phyloP scores from a whole-genome alignment of 495 filamentous ascomycete genomes.

The Letharia lupina region DNA sequence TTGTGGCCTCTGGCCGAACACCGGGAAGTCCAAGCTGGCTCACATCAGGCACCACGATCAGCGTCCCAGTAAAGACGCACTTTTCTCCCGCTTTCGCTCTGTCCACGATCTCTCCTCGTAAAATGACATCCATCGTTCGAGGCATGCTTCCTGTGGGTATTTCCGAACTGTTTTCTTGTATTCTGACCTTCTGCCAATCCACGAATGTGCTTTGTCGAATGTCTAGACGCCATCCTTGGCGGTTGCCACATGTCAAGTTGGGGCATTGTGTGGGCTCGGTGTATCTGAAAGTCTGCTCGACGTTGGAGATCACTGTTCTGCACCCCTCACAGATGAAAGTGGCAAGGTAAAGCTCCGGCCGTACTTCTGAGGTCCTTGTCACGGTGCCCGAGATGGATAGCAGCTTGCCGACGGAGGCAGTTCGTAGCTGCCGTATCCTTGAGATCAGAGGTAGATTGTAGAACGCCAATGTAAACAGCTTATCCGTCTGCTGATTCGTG shows the following conservation, averaged over 20 bases:
- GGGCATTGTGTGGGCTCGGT: conserved; percentile 95
- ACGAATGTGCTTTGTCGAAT: conserved; percentile 96
- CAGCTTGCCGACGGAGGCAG: conserved; percentile 82
- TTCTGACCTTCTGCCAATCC: conserved; percentile 96
- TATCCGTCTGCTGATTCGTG: conserved; percentile 92
- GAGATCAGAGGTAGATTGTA: conserved; percentile 96
- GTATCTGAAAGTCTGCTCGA: conserved; percentile 97
- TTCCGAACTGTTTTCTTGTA: conserved; percentile 96
- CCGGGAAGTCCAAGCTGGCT: conserved; percentile 90
- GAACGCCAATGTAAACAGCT: conserved; percentile 88
- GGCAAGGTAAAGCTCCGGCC: conserved; percentile 83
- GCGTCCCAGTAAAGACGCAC: conserved; percentile 90
- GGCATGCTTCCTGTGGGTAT: conserved; percentile 99
- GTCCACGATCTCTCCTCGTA: conserved; percentile 97
- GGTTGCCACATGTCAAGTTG: conserved; percentile 83
- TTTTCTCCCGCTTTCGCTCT: conserved; percentile 95
- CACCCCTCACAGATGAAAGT: conserved; percentile 91
- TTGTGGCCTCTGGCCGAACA: conserved; percentile 70
- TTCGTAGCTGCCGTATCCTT: conserved; percentile 78
- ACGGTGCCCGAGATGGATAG: conserved; percentile 94
- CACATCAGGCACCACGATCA: conserved; percentile 96
- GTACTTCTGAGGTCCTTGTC: conserved; percentile 91
- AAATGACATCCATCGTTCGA: conserved; percentile 91
- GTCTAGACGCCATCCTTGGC: conserved; percentile 82
- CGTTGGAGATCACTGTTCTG: conserved; percentile 67